Evolutionary conservation across 805 yeast genomes (phyloP), one percentile per base, ranked within the genome.

Genomic region (Metschnikowia noctiluminum): DNA sequence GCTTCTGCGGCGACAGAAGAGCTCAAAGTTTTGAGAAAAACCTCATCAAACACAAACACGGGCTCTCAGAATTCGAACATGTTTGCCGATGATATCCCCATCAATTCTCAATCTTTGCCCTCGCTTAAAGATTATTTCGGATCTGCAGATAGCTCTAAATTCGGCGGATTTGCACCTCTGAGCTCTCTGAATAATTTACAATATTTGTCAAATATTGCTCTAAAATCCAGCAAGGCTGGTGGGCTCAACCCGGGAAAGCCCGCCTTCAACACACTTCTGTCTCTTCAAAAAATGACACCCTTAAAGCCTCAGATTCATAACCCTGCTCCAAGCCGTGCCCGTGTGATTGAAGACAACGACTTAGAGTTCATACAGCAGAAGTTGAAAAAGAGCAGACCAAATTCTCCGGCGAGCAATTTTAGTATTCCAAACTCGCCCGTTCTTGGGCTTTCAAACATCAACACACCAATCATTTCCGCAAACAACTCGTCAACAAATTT

Each of bases 211-310:
- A 77, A 76, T 50, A 73, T 73, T 35, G 67, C 66, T 0, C 66
- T 64, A 12, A 71, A 64, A 51, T 42, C 76, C 54, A 54, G 58
- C 28, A 40, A 50, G 36, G 43, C 16, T 28, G 43, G 55, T 37
- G 63, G 70, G 38, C 70, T 74, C 2, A 63, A 60, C 42, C 65
- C 66, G n/a, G 37, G 48, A 40, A 52, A 51, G 55, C 42, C 42
- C 42, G 41, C 46, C 4, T 55, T 72, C 39, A 69, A 61, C 57
- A 64, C 78, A 6, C 62, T 74, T 38, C 66, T 74, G 42, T 76
- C 86, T 3, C 62, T 84, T 46, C 87, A 82, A 60, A 71, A 83
- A 59, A 79, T 82, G 84, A 82, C 86, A 0, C 87, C 62, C 44
- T 47, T 61, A 28, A 55, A 48, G 16, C 56, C 53, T 7, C 54